Conservation (phyloP, 2,329 filamentous ascomycete genomes). For the Coniochaeta pulveracea region DNA sequence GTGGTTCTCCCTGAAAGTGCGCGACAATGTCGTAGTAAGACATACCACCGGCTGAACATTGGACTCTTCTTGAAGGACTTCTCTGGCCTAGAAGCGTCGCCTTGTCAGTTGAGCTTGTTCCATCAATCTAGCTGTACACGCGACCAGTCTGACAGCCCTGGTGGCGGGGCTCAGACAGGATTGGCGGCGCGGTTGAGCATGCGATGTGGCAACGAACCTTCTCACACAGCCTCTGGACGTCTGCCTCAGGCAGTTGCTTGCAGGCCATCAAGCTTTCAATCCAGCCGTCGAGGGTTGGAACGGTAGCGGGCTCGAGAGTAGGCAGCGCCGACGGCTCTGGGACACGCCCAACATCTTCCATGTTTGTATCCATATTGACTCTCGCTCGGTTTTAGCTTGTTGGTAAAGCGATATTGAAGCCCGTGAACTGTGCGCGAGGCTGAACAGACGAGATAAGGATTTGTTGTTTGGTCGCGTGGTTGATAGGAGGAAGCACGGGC, state of each 20-base stretch:
- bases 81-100: conserved; percentile 64
- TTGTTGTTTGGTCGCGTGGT: too few species aligned
- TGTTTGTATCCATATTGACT: conserved; percentile 80
- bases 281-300: conserved; percentile 92
- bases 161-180: too few species aligned
- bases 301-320: conserved; percentile 67
- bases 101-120: conserved; percentile 19
- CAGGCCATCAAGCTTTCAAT: conserved; percentile 97
- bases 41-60: conserved; percentile 97
- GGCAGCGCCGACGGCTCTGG: conserved; percentile 65
- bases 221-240: conserved; percentile 94
- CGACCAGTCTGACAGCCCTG: too few species aligned
- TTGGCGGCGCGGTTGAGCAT: too few species aligned
- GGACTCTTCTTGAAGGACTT: conserved; percentile 93
- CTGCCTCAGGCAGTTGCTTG: conserved; percentile 92
- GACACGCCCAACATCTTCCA: conserved; percentile 92
- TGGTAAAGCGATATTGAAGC: neutral
- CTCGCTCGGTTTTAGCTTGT: neutral
- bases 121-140: conserved; percentile 14
- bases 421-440: neutral
- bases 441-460: too few species aligned
- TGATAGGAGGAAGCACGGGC: neutral
- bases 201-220: conserved; percentile 63
- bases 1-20: too few species aligned
- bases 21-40: conserved; percentile 12